Evolutionary conservation across 1,139 yeast genomes (phyloP).

Genomic region (Candida neerlandica): DNA sequence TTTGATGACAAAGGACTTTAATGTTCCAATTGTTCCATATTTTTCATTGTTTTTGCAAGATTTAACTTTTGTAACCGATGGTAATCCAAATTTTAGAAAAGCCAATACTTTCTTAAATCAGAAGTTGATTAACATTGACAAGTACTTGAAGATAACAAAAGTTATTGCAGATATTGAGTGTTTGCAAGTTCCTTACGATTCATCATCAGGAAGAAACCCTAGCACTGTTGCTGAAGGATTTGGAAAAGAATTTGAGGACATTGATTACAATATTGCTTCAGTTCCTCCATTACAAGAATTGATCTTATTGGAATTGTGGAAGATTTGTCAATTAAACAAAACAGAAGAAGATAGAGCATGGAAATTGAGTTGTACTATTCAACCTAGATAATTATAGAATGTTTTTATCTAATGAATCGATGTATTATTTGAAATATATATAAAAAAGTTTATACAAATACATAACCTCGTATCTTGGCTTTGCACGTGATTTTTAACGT

Average conservation of each 20-base stretch:
- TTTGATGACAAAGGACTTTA: slow-evolving; percentile 48
- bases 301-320: slow-evolving; percentile 69
- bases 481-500: neutral
- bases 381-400: slow-evolving; percentile 32
- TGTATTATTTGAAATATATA: neutral
- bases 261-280: slow-evolving; percentile 39
- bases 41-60: slow-evolving; percentile 84
- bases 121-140: slow-evolving; percentile 77
- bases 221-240: slow-evolving; percentile 3
- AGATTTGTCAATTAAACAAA: slow-evolving; percentile 60
- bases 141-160: slow-evolving; percentile 72
- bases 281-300: slow-evolving; percentile 62
- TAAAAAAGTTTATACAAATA: no score
- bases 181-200: slow-evolving; percentile 64
- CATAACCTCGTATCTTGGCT: no score
- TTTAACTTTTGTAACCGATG: slow-evolving; percentile 84
- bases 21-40: slow-evolving; percentile 82
- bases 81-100: slow-evolving; percentile 71
- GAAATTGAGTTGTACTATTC: slow-evolving; percentile 64
- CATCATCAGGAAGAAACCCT: neutral
- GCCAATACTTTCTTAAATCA: slow-evolving; percentile 61
- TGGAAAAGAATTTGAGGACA: slow-evolving; percentile 12
- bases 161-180: slow-evolving; percentile 78
- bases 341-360: slow-evolving; percentile 70
- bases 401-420: neutral